Evolutionary conservation across 345 rosid species (phyloP), one percentile per base, ranked within the genome.

Genomic region (Anastatica hierochuntica): DNA sequence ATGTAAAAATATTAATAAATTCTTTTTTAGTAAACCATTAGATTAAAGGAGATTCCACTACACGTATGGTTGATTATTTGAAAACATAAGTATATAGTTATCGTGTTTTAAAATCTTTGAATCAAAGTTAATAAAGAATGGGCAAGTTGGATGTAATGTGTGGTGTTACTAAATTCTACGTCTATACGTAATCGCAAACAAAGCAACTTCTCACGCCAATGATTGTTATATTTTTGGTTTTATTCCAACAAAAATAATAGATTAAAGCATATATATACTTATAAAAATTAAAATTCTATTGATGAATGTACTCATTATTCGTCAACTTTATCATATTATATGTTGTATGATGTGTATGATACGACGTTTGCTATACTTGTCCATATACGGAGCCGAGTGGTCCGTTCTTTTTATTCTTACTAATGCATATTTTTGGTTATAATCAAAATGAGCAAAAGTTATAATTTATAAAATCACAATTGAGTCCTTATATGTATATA

Each of bases 71-170:
- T n/a, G n/a, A n/a, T n/a, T n/a, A n/a, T n/a, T n/a, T n/a, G n/a
- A n/a, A n/a, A n/a, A n/a, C n/a, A n/a, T n/a, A n/a, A n/a, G n/a
- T n/a, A n/a, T 21, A 21, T 21, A 21, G 24, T 21, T 21, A 21
- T 2, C 5, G 2, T 21, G 24, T 21, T 2, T 5, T 2, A 2
- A 21, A 21, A 21, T 21, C n/a, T 21, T 21, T 5, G 5, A 29
- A 8, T 29, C 3, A 29, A 29, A 8, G 33, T 29, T 6, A 33
- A 50, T 15, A 36, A 9, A 44, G 46, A 57, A 49, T 17, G 24
- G 24, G 52, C 64, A 19, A 66, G 27, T 50, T 49, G 59, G 70
- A 46, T 57, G 47, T 18, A 43, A 57, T 34, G 58, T 65, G 64
- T 58, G 70, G 64, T 50, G 29, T 43, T 43, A 42, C 64, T 0